Percentiles rank a stretch among this genome's conserved stretches.
Evolutionary conservation across 2,329 filamentous ascomycete species (phyloP).

Genomic region (Aspergillus pseudotamarii): DNA sequence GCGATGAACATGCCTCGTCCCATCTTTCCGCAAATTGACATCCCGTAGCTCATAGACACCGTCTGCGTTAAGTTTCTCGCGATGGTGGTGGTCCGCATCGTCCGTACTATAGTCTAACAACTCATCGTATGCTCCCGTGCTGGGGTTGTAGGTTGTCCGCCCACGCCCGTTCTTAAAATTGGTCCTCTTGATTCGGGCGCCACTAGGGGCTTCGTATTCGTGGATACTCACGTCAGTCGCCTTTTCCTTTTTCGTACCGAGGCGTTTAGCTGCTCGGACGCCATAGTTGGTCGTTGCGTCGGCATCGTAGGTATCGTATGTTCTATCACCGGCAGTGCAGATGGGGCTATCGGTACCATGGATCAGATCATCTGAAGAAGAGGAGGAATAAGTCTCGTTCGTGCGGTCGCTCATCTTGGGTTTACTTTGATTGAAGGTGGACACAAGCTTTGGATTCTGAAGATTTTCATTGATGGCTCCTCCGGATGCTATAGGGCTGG

Average conservation of each 20-base stretch:
- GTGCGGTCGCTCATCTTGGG: neutral
- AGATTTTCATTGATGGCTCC: neutral
- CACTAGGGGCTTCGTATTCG: neutral
- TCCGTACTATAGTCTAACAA: neutral
- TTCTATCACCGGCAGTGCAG: neutral
- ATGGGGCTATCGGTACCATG: neutral
- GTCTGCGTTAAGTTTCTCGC: neutral
- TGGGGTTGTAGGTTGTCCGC: neutral
- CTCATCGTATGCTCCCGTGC: neutral
- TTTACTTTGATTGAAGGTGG: neutral
- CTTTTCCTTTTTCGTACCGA: rapidly evolving
- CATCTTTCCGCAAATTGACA: neutral
- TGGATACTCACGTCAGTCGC: neutral
- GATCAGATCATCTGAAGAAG: neutral
- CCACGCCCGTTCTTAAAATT: neutral
- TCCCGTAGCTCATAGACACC: neutral
- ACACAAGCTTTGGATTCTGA: neutral
- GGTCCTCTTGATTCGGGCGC: neutral
- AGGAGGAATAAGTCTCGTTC: neutral
- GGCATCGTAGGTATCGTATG: neutral
- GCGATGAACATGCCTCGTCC: neutral
- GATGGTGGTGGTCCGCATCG: neutral
- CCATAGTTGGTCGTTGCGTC: neutral
- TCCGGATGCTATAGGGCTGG: neutral
- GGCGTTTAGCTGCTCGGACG: neutral